These are phyloP conservation scores for Fusarium sterilihyphosum DNA, from an alignment of 2,329 filamentous ascomycete species.

Conservation along the genomic window DNA sequence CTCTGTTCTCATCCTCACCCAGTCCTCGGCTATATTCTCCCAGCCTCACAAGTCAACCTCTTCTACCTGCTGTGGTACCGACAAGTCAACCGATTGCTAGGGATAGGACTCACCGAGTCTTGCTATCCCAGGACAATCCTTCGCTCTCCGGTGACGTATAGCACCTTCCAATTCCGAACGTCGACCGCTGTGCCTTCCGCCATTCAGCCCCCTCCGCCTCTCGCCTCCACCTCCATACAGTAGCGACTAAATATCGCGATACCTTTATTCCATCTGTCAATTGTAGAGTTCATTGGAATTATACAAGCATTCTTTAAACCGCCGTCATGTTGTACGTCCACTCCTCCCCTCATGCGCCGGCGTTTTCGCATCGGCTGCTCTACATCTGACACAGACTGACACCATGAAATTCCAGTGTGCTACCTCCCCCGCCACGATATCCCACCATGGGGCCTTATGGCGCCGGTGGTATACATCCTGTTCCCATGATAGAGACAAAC, in stretches of 20 bases:
- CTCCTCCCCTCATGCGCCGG: not conserved
- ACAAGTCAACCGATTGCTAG: not conserved
- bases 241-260: constrained; percentile 25
- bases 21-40: constrained; percentile 28
- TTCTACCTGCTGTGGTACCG: not conserved
- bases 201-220: constrained; percentile 20
- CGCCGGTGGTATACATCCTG: constrained; percentile 71
- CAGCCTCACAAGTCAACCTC: constrained; percentile 5
- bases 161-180: constrained; percentile 19
- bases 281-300: not conserved
- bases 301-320: not conserved
- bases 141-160: not conserved
- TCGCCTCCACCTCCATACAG: not conserved
- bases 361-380: constrained; percentile 5
- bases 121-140: not conserved
- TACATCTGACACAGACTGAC: constrained; percentile 34
- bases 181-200: constrained; percentile 26
- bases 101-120: not conserved
- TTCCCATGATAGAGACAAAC: constrained; percentile 90
- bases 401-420: constrained; percentile 66
- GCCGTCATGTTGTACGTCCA: constrained; percentile 43
- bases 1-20: not conserved
- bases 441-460: constrained; percentile 77
- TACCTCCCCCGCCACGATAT: constrained; percentile 89
- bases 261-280: not conserved